These are phyloP conservation scores for Colletotrichum truncatum DNA, from an alignment of 2,329 filamentous ascomycete genomes.

Conservation along the genomic window DNA sequence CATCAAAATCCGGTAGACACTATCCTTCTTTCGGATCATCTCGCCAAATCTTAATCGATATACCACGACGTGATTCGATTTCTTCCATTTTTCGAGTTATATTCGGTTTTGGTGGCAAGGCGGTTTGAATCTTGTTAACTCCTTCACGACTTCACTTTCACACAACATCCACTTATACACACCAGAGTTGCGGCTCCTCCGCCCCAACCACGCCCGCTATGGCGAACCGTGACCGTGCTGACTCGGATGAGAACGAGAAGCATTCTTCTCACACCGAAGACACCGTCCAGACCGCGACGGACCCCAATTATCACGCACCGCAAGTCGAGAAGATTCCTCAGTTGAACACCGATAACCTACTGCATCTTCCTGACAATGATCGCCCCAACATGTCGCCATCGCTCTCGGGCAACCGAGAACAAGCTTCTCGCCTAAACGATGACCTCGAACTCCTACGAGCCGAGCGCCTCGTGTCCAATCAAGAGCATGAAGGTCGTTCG, in stretches of 20 bases:
- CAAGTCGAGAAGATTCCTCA: constrained; percentile 4
- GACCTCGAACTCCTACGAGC: constrained; percentile 59
- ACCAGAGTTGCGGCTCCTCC: neutral
- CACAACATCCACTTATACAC: neutral
- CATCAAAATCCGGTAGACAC: too few relatives aligned
- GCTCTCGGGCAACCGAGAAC: constrained; percentile 35
- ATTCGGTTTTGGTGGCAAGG: too few relatives aligned
- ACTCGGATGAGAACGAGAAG: constrained; percentile 34
- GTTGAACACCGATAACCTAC: constrained; percentile 12
- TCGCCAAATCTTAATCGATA: too few relatives aligned
- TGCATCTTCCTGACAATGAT: neutral
- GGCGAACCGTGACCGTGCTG: constrained; percentile 18
- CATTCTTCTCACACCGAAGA: constrained; percentile 26
- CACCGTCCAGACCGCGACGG: constrained; percentile 26
- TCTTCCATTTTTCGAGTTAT: too few relatives aligned
- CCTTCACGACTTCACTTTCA: neutral
- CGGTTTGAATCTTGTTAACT: too few relatives aligned
- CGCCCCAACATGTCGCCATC: constrained; percentile 3
- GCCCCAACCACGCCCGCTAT: constrained; percentile 1
- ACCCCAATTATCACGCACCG: constrained; percentile 15
- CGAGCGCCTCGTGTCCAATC: constrained; percentile 55
- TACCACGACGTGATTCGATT: too few relatives aligned
- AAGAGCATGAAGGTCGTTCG: constrained; percentile 47
- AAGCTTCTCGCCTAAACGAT: constrained; percentile 52
- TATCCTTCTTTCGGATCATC: too few relatives aligned